Percentiles rank a stretch among this genome's conserved stretches.
phyloP scores from a whole-genome alignment of 306 rosid genomes.

The Fagus crenata region DNA sequence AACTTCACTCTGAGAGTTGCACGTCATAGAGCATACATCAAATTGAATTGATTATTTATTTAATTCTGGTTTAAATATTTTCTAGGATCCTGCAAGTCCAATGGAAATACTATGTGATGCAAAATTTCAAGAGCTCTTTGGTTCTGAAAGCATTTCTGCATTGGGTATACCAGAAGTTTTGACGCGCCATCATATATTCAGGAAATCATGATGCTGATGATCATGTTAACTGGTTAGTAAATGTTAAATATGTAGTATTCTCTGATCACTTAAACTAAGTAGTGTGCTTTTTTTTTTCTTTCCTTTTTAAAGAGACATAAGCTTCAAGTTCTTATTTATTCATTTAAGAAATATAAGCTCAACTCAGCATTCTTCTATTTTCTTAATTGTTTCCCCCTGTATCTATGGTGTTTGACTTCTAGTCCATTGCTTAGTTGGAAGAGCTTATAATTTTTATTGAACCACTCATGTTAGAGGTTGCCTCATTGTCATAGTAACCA shows the following conservation, averaged over 20 bases:
- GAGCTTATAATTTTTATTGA: no score
- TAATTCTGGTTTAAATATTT: constrained; percentile 22
- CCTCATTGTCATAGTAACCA: background rate
- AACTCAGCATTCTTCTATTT: background rate
- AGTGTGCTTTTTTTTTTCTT: background rate
- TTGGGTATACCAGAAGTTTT: constrained; percentile 74
- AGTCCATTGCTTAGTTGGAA: background rate
- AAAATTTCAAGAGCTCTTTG: constrained; percentile 76
- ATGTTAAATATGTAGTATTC: constrained; percentile 17
- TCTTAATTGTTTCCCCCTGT: background rate
- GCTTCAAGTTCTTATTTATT: background rate
- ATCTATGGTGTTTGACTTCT: background rate
- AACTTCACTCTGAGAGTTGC: no score
- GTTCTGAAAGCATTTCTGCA: constrained; percentile 76
- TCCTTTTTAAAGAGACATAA: background rate
- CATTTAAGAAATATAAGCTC: background rate
- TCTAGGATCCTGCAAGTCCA: constrained; percentile 74
- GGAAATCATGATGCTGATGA: constrained; percentile 60
- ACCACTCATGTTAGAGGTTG: background rate
- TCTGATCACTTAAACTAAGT: background rate
- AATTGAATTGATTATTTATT: constrained; percentile 12
- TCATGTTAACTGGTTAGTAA: constrained; percentile 44
- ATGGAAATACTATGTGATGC: constrained; percentile 68
- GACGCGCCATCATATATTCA: constrained; percentile 65
- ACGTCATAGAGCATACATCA: background rate